phyloP scores from a whole-genome alignment of 2,329 filamentous ascomycete genomes.

The Pleomassaria siparia region DNA sequence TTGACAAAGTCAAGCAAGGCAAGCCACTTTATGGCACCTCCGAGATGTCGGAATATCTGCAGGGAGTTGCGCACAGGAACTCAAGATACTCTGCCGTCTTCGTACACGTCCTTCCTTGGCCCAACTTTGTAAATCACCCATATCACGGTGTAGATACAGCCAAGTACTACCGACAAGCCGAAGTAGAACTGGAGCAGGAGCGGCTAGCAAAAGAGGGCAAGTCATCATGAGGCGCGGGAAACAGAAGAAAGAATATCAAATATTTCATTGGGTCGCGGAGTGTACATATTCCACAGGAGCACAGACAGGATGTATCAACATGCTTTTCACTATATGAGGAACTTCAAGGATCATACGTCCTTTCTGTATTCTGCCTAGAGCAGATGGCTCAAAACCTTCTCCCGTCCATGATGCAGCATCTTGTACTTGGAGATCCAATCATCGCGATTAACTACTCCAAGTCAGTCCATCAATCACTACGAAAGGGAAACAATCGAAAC shows the following conservation, averaged over 20 bases:
- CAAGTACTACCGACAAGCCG: constrained; percentile 96
- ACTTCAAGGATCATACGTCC: neutral
- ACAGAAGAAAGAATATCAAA: constrained; percentile 11
- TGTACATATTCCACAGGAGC: constrained; percentile 30
- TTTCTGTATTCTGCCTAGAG: constrained; percentile 9
- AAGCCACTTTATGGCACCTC: constrained; percentile 86
- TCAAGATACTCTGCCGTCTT: constrained; percentile 88
- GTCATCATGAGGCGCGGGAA: constrained; percentile 6
- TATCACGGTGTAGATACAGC: constrained; percentile 93
- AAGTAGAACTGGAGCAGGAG: constrained; percentile 88
- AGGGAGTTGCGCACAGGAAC: constrained; percentile 89
- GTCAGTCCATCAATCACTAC: constrained; percentile 1
- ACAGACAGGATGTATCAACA: constrained; percentile 34
- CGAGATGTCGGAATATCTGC: constrained; percentile 79
- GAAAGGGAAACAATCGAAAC: neutral
- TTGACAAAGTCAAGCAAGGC: constrained; percentile 89
- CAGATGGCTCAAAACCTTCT: constrained; percentile 17
- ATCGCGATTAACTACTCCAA: constrained; percentile 18
- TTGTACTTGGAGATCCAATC: constrained; percentile 27
- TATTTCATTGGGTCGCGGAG: constrained; percentile 19
- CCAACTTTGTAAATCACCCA: constrained; percentile 94
- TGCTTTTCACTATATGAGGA: constrained; percentile 15
- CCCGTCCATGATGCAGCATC: constrained; percentile 18
- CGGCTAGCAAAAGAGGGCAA: constrained; percentile 17
- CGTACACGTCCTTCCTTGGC: constrained; percentile 86